Evolutionary conservation across 2,329 filamentous ascomycete species (phyloP), one percentile per base, ranked within the genome.

Genomic region (Trichophaea hybrida): DNA sequence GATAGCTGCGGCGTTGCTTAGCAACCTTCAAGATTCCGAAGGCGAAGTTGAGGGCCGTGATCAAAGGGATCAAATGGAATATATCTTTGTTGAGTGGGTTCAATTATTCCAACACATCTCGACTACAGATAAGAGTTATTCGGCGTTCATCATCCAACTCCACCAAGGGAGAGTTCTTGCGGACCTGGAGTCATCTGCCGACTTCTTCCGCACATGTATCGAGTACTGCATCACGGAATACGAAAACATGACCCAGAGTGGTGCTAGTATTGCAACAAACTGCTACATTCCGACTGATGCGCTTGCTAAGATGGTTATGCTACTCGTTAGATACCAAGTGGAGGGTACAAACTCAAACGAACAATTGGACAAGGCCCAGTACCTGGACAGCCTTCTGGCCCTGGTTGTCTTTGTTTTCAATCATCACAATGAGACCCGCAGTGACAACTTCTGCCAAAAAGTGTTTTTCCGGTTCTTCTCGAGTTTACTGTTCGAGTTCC

Each of bases 71-170:
- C 88, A 96, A 71, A 82, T 94, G 73, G 88, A 94, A 67, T 97
- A 98, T 70, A 79, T 96, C 17, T 96, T 98, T 69, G 89, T 91
- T 48, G 93, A 98, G 74, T 98, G 93, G 93, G 80, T 91, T 33
- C 83, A 85, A 61, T 79, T 96, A 6, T 85, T 79, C 74, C 85
- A 85, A 71, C 87, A 88, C 67, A 79, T 82, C n/a, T 82, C 84
- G 66, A 81, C 84, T 3, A 83, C 84, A 3, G 85, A 88, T 63
- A 86, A 85, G 69, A 80, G 84, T 0, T 77, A 83, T 57, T 75
- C 79, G 5, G 80, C 86, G 1, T 97, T 97, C 72, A 80, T 96
- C 50, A 82, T 85, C 68, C 91, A 97, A 71, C 76, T 97, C 69
- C 85, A 91, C 68, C 78, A 83, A 59, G 80, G 80, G 65, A 80